Conservation (phyloP, 2,329 filamentous ascomycete species). For the Pseudovirgaria hyperparasitica region DNA sequence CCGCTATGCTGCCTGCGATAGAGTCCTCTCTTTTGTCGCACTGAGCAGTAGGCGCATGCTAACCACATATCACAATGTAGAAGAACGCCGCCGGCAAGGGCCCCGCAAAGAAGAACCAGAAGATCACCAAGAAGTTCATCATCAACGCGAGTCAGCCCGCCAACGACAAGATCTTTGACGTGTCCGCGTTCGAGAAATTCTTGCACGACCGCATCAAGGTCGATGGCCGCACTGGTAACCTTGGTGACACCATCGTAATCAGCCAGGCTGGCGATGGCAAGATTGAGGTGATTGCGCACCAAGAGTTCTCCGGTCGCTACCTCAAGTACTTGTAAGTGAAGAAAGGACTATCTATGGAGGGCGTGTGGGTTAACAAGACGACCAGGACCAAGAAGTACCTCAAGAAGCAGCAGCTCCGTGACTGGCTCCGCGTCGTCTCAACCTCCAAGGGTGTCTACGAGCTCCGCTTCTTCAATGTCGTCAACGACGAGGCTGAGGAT, state of each 20-base stretch:
- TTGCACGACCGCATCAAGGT: constrained; percentile 99
- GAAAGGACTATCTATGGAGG: not conserved
- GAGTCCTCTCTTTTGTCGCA: constrained; percentile 21
- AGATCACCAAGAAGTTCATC: constrained; percentile 92
- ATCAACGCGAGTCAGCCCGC: constrained; percentile 99
- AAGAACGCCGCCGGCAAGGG: constrained; percentile 36
- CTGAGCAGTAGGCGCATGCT: constrained; percentile 91
- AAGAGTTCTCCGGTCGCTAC: constrained; percentile 96
- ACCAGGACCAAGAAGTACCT: constrained; percentile 99
- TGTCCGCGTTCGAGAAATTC: constrained; percentile 99
- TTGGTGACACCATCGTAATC: constrained; percentile 86
- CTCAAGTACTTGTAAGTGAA: constrained; percentile 92
- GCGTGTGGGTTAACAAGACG: constrained; percentile 6
- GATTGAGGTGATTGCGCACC: constrained; percentile 95
- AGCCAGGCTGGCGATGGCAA: constrained; percentile 88
- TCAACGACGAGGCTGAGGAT: constrained; percentile 94
- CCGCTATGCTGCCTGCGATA: constrained; percentile 84
- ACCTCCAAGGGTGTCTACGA: constrained; percentile 98
- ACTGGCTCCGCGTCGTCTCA: constrained; percentile 98
- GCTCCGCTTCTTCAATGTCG: constrained; percentile 99
- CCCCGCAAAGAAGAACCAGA: constrained; percentile 41
- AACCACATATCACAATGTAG: no score
- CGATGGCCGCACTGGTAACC: constrained; percentile 94
- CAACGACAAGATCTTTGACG: constrained; percentile 99
- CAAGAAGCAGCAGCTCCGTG: constrained; percentile 99